Base-by-base conservation (phyloP, 768 basidiomycete genomes). In the Panaeolus papilionaceus region DNA sequence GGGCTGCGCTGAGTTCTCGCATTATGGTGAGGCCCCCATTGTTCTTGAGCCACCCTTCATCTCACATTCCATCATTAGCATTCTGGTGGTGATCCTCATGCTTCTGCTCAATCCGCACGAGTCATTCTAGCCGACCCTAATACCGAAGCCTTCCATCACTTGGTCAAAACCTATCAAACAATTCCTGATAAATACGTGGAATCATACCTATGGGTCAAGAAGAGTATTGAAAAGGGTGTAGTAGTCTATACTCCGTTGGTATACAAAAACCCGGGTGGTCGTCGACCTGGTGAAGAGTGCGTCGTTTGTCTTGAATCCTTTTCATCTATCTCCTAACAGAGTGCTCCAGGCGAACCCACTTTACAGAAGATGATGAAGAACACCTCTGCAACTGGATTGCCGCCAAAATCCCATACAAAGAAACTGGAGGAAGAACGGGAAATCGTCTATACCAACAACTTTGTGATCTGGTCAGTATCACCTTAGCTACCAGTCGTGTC, bases 371-470 rank as follows among this genome's bases (percentile, higher is more conserved):
- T 68, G 93, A 95, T 67, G 93, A 95, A 74, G 83, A 88, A 64
- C 85, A 87, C 68, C 79, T 95, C 9, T 92, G 91, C 70, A 79
- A 84, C 38, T 95, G 92, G 90, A 93, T 95, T 69, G 93, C 93
- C 0, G 81, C 85, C 26, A 93, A 92, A 77, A 94, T 94, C 23
- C 93, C 93, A 2, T 92, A 90, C 78, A 93, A 92, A 75, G 89
- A 91, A 75, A 92, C 89, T 0, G 91, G 92, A 2, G 93, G 93
- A 23, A 80, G 93, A 66, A 94, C 92, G 1, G 93, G 93, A 10
- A 94, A 95, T 71, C 85, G 91, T 66, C 77, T 95, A 20, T 95
- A 95, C 74, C 91, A 93, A 70, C 93, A 95, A 75, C 80, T 95
- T 28, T 89, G 88, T 71, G 91, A 93, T 66, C 83, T 89, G 80